A percentile compares a stretch with the other conserved stretches of the same genome.
Conservation (phyloP, 148 eudicot species). For the Heliosperma pusillum region DNA sequence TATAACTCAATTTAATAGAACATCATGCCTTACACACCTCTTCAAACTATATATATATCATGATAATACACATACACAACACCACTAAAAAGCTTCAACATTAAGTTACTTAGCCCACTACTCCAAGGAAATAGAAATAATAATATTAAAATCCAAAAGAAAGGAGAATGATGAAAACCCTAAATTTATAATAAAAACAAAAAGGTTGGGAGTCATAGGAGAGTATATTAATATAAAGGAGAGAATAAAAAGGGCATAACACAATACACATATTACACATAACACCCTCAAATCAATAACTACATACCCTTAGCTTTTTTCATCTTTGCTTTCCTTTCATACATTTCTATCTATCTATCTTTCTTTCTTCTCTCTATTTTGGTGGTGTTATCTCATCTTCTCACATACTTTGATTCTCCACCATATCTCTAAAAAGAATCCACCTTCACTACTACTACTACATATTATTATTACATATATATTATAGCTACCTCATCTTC, state of each 20-base stretch:
- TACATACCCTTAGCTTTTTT: not conserved
- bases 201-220: slow-evolving; percentile 16
- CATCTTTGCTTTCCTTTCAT: slow-evolving; percentile 22
- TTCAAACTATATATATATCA: not conserved
- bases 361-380: slow-evolving; percentile 20
- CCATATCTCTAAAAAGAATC: slow-evolving; percentile 37
- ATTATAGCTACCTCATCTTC: too few species aligned
- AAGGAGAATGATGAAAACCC: slow-evolving; percentile 15
- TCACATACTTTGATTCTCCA: slow-evolving; percentile 51
- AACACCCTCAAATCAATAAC: not conserved
- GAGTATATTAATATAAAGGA: not conserved
- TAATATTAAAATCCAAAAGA: not conserved
- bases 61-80: slow-evolving; percentile 16
- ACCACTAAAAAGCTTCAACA: slow-evolving; percentile 37
- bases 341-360: slow-evolving; percentile 9
- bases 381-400: slow-evolving; percentile 33
- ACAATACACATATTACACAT: not conserved
- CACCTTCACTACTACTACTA: not conserved
- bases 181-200: slow-evolving; percentile 24
- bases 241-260: slow-evolving; percentile 26
- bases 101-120: slow-evolving; percentile 30
- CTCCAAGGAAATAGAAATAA: not conserved
- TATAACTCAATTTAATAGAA: too few species aligned
- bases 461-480: not conserved
- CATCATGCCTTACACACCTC: not conserved